Percentiles rank a stretch among this genome's conserved stretches.
phyloP scores from a whole-genome alignment of 2,329 filamentous ascomycete genomes.

The Aspergillus pseudoglaucus region DNA sequence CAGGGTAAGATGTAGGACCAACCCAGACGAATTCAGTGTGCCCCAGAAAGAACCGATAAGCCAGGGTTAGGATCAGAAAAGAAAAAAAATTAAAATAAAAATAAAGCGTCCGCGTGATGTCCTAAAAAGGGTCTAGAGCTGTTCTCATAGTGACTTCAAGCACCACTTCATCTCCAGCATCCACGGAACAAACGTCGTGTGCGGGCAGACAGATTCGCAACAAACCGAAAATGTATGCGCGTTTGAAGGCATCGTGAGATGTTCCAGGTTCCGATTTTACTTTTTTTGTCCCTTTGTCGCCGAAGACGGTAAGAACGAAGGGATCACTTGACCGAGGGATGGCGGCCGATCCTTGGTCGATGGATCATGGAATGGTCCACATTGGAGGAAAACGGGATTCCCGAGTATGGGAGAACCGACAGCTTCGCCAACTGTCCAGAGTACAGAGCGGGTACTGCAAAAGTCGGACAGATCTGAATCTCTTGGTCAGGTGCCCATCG shows the following conservation, averaged over 20 bases:
- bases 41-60: background rate
- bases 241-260: conserved; percentile 2
- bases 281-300: conserved; percentile 4
- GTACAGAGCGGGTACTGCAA: conserved; percentile 5
- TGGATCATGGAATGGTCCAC: conserved; percentile 13
- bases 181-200: conserved; percentile 14
- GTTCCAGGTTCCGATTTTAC: conserved; percentile 6
- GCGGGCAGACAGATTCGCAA: background rate
- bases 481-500: conserved; percentile 3
- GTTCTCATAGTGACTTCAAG: conserved; percentile 22
- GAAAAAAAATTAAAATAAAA: conserved; percentile 10
- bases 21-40: conserved; percentile 7
- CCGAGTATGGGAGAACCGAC: conserved; percentile 13
- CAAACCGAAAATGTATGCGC: background rate
- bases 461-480: conserved; percentile 10
- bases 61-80: conserved; percentile 1
- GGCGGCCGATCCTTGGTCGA: conserved; percentile 8
- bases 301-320: conserved; percentile 8
- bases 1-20: conserved; percentile 8
- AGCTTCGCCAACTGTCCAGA: conserved; percentile 5
- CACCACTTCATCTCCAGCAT: conserved; percentile 12
- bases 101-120: conserved; percentile 19
- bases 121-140: conserved; percentile 15
- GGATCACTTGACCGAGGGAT: conserved; percentile 15
- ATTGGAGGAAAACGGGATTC: conserved; percentile 9